Evolutionary conservation across 2,329 filamentous ascomycete species (phyloP).

Genomic region (Chaetomium globosum): DNA sequence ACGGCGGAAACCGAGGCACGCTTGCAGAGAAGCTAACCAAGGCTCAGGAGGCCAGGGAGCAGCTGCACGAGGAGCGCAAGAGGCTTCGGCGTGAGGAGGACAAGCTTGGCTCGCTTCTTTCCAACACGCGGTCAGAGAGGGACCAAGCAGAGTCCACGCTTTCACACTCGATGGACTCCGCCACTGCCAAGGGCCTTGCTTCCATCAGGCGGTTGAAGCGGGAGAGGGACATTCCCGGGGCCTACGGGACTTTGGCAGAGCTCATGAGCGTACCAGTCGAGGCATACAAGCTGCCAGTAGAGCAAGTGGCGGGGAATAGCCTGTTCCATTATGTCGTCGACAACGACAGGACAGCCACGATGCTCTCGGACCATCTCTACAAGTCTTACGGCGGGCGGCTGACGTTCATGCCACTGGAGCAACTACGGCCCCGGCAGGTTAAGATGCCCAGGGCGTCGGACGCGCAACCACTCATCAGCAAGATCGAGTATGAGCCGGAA

Average conservation of each 20-base stretch:
- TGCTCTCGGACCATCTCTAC: conserved; percentile 77
- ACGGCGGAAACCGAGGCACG: conserved; percentile 71
- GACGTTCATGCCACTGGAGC: conserved; percentile 91
- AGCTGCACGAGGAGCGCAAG: conserved; percentile 82
- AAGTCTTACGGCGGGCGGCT: conserved; percentile 80
- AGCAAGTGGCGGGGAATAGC: conserved; percentile 88
- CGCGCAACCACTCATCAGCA: conserved; percentile 82
- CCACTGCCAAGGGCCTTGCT: conserved; percentile 83
- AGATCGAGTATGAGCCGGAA: conserved; percentile 73
- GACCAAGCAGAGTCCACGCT: conserved; percentile 76
- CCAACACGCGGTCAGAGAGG: conserved; percentile 74
- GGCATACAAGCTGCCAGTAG: conserved; percentile 82
- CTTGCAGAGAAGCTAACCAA: conserved; percentile 73
- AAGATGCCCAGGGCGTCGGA: conserved; percentile 86
- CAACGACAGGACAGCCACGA: conserved; percentile 81
- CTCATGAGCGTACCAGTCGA: conserved; percentile 79
- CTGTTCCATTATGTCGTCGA: conserved; percentile 97
- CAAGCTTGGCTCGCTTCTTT: conserved; percentile 76
- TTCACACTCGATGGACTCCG: conserved; percentile 84
- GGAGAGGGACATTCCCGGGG: conserved; percentile 77
- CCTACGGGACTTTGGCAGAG: conserved; percentile 90
- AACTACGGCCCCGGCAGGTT: conserved; percentile 68
- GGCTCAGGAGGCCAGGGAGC: conserved; percentile 77
- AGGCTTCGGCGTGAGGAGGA: conserved; percentile 86
- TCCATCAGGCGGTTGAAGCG: conserved; percentile 81